A percentile compares a stretch with the other conserved stretches of the same genome.
Conservation (phyloP, 768 basidiomycete genomes). For the Podaxis sp. region DNA sequence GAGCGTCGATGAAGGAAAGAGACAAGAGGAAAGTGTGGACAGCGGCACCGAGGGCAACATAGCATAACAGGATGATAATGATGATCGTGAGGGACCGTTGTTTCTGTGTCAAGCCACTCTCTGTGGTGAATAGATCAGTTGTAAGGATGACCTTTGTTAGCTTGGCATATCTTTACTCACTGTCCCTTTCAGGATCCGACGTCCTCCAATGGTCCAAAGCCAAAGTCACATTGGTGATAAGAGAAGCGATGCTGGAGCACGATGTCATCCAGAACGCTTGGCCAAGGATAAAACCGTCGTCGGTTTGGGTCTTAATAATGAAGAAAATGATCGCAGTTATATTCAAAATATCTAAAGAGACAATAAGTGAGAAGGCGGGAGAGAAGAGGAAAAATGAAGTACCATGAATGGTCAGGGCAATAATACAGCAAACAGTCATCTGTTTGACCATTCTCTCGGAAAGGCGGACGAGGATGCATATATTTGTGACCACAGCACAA, state of each 20-base stretch:
- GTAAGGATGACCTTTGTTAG: neutral
- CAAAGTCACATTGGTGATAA: constrained; percentile 66
- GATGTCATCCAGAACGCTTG: constrained; percentile 77
- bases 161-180: neutral
- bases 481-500: constrained; percentile 67
- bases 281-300: constrained; percentile 70
- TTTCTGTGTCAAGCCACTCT: constrained; percentile 77
- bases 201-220: constrained; percentile 61
- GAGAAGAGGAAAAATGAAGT: constrained; percentile 20
- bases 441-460: constrained; percentile 63
- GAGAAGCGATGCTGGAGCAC: constrained; percentile 68
- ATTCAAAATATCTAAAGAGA: constrained; percentile 63
- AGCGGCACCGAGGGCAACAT: constrained; percentile 73
- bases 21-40: constrained; percentile 51
- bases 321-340: constrained; percentile 58
- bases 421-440: constrained; percentile 65
- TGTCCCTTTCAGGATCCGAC: constrained; percentile 52
- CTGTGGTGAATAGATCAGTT: constrained; percentile 30
- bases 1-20: constrained; percentile 65
- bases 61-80: constrained; percentile 70
- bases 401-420: constrained; percentile 73
- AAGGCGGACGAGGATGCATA: constrained; percentile 68
- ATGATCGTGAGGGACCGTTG: constrained; percentile 81
- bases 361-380: neutral
- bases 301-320: constrained; percentile 56